Conservation (phyloP, 78 protist genomes). For the slime mould (Dictyostelium discoideum) region dicty_2.7 NC_007089.4:2956001-2956500, state of each 20-base stretch:
- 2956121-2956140: neutral
- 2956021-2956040: neutral
- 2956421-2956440: slow-evolving; percentile 17
- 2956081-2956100: neutral
- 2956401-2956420: neutral
- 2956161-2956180: neutral
- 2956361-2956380: too few relatives aligned
- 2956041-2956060: neutral
- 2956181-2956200: neutral
- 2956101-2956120: neutral
- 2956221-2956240: slow-evolving; percentile 7
- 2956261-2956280: neutral
- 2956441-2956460: neutral
- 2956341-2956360: neutral
- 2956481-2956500: neutral
- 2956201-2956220: slow-evolving; percentile 1
- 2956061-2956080: neutral
- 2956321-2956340: neutral
- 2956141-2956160: slow-evolving; percentile 7
- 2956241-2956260: slow-evolving; percentile 26
- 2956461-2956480: neutral
- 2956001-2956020: slow-evolving; percentile 8
- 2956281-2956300: slow-evolving; percentile 9
- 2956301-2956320: neutral
- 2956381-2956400: neutral